Evolutionary conservation across 768 basidiomycete species (phyloP).

Genomic region (Podaxis rugospora): DNA sequence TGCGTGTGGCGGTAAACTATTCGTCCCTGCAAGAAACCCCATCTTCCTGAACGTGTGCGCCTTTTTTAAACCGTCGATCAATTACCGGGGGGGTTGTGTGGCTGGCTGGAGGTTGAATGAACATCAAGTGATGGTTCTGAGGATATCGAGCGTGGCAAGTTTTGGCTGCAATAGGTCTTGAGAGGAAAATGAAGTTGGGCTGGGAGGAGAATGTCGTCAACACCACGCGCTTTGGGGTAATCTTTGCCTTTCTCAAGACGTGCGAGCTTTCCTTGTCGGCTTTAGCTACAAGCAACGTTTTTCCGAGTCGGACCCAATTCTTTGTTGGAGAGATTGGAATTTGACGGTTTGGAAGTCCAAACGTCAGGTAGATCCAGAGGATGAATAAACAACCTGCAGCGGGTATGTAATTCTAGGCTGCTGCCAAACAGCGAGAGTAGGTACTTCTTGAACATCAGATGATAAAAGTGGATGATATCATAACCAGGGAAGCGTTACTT

Average conservation of each 20-base stretch:
- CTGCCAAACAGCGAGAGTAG: background rate
- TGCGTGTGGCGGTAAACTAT: background rate
- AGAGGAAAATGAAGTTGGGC: background rate
- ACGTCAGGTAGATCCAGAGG: background rate
- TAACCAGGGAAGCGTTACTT: background rate
- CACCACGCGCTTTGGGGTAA: background rate
- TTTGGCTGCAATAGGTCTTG: background rate
- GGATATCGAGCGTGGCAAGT: background rate
- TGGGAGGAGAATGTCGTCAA: background rate
- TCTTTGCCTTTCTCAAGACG: background rate
- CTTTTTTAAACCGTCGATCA: background rate
- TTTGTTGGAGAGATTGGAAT: background rate
- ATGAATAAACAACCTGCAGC: background rate
- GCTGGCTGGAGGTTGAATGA: background rate
- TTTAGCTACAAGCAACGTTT: background rate
- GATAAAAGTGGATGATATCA: background rate
- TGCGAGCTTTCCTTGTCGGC: background rate
- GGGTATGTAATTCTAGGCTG: background rate
- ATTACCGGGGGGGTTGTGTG: background rate
- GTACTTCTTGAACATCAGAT: background rate
- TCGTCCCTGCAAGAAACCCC: background rate
- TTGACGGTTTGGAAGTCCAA: background rate
- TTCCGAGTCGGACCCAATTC: background rate
- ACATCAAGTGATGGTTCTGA: background rate
- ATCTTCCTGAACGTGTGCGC: background rate